Percentiles rank a stretch among this genome's conserved stretches.
Evolutionary conservation across 805 yeast genomes (phyloP).

Genomic region (Spathaspora arborariae): DNA sequence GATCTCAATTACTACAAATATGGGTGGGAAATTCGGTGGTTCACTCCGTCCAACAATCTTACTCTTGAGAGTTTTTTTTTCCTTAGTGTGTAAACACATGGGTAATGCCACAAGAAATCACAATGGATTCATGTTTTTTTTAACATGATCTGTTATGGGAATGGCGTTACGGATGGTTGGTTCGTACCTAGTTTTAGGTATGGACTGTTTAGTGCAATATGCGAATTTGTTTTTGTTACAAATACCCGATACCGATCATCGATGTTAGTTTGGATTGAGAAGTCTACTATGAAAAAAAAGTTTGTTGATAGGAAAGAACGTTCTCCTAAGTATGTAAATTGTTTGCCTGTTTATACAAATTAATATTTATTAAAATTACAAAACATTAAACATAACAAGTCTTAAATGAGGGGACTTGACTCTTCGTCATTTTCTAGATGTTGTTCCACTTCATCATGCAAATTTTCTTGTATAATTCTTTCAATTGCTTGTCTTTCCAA

Average conservation of each 20-base stretch:
- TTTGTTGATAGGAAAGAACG: too few relatives aligned
- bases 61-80: constrained; percentile 49
- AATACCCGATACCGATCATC: constrained; percentile 65
- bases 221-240: constrained; percentile 39
- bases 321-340: too few relatives aligned
- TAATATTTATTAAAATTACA: constrained; percentile 8
- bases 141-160: constrained; percentile 42
- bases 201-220: constrained; percentile 58
- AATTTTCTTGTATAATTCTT: constrained; percentile 25
- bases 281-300: too few relatives aligned
- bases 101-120: constrained; percentile 56
- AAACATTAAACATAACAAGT: not conserved
- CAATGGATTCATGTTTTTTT: constrained; percentile 12
- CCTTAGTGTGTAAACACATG: constrained; percentile 52
- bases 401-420: not conserved
- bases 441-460: constrained; percentile 11
- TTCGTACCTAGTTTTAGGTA: constrained; percentile 24
- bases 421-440: not conserved
- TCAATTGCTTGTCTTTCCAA: constrained; percentile 28
- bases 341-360: too few relatives aligned
- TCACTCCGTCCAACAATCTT: constrained; percentile 42
- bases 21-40: constrained; percentile 69
- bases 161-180: constrained; percentile 56
- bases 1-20: constrained; percentile 12
- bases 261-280: constrained; percentile 39